These are phyloP conservation scores for Juncus effusus DNA, from an alignment of 176 grass and related monocot genomes.

Conservation along the genomic window DNA sequence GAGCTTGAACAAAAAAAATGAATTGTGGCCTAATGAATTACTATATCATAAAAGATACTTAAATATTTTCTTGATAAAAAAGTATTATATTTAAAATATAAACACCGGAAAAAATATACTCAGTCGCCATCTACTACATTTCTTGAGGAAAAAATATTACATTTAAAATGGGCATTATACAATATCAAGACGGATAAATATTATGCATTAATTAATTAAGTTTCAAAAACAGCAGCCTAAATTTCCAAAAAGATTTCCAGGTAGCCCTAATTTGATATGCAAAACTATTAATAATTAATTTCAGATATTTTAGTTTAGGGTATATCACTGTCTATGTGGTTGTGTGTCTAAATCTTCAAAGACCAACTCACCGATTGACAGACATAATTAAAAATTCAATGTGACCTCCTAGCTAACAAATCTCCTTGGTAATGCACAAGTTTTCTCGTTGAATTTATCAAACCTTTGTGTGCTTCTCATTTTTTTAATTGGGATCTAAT, in stretches of 20 bases:
- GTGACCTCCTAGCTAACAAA: constrained; percentile 7
- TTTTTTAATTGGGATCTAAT: background rate
- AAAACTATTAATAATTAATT: background rate
- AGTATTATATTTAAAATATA: too few species aligned
- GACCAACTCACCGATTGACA: background rate
- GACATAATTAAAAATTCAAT: background rate
- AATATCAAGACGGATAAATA: too few species aligned
- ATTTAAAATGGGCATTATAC: too few species aligned
- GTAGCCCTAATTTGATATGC: background rate
- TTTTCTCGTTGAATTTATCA: background rate
- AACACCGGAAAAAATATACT: too few species aligned
- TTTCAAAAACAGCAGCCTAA: background rate
- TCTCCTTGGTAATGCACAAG: background rate
- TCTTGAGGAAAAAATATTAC: too few species aligned
- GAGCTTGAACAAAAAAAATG: too few species aligned
- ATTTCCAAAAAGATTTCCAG: background rate
- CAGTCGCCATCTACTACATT: too few species aligned
- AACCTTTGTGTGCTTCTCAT: background rate
- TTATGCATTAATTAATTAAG: too few species aligned
- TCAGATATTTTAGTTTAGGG: constrained; percentile 4
- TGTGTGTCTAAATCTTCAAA: constrained; percentile 9
- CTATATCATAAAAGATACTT: too few species aligned
- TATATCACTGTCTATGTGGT: constrained; percentile 11
- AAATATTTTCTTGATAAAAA: too few species aligned
- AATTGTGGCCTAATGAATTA: too few species aligned